These are phyloP conservation scores for Microdochium trichocladiopsis DNA, from an alignment of 2,329 filamentous ascomycete genomes.

Conservation along the genomic window DNA sequence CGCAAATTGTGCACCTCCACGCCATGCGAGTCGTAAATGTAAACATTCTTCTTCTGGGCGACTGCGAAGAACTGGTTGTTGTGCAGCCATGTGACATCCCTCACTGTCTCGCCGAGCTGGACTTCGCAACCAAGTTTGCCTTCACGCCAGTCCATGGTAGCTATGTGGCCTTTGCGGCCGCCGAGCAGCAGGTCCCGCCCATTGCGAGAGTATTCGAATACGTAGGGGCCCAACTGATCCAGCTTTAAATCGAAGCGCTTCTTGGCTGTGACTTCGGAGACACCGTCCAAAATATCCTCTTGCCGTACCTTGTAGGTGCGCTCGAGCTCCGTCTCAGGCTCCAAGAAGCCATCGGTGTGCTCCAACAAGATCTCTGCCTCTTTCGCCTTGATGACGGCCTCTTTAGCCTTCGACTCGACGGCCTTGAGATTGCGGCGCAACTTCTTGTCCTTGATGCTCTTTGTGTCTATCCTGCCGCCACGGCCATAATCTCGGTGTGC, in stretches of 20 bases:
- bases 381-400: conserved; percentile 77
- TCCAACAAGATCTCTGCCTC: conserved; percentile 94
- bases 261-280: conserved; percentile 78
- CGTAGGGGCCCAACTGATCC: conserved; percentile 76
- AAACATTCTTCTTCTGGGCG: conserved; percentile 92
- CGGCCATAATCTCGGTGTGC: conserved; percentile 78
- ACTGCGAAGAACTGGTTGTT: conserved; percentile 94
- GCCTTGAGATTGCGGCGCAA: conserved; percentile 70
- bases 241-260: conserved; percentile 89
- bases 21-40: conserved; percentile 89
- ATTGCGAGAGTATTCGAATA: conserved; percentile 83
- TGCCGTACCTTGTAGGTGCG: conserved; percentile 89
- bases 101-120: conserved; percentile 82
- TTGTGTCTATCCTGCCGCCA: conserved; percentile 66
- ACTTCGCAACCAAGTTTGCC: conserved; percentile 88
- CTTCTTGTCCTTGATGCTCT: conserved; percentile 81
- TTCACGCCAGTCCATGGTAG: conserved; percentile 92
- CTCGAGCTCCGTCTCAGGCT: conserved; percentile 83
- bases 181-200: conserved; percentile 79
- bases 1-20: conserved; percentile 88
- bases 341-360: conserved; percentile 76
- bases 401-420: conserved; percentile 76
- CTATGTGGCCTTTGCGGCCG: conserved; percentile 88
- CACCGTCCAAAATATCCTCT: conserved; percentile 68
- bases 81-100: conserved; percentile 87